phyloP scores from a whole-genome alignment of 2,329 filamentous ascomycete species.

The Colletotrichum sansevieriae region DNA sequence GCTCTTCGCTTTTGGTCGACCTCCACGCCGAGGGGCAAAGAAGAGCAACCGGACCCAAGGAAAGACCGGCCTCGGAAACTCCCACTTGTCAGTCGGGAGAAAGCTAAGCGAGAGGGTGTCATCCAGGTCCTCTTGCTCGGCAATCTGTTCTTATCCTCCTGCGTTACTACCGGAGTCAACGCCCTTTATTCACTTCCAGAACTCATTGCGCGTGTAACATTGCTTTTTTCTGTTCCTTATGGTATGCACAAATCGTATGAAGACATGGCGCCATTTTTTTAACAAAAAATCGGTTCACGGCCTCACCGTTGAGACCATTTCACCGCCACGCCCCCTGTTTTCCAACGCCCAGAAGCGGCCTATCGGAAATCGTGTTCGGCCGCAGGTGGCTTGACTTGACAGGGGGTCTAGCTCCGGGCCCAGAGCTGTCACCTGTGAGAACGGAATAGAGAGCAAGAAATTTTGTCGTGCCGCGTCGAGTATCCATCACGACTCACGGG shows the following conservation, averaged over 20 bases:
- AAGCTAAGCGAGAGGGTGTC: too few relatives aligned
- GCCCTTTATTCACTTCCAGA: slow-evolving; percentile 15
- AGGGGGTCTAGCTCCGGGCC: slow-evolving; percentile 2
- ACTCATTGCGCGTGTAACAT: background rate
- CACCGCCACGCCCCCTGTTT: slow-evolving; percentile 4
- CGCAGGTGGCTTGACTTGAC: slow-evolving; percentile 25
- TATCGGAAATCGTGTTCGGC: slow-evolving; percentile 19
- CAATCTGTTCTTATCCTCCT: slow-evolving; percentile 6
- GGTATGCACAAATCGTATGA: slow-evolving; percentile 31
- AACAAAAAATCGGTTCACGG: slow-evolving; percentile 13
- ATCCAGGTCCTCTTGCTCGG: slow-evolving; percentile 3
- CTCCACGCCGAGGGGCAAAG: too few relatives aligned
- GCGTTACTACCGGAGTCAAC: background rate
- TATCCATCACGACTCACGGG: too few relatives aligned
- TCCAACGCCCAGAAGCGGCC: slow-evolving; percentile 21
- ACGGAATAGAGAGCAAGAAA: background rate
- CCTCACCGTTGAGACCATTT: slow-evolving; percentile 12
- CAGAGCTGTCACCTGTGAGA: background rate
- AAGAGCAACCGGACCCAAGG: too few relatives aligned
- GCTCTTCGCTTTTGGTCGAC: too few relatives aligned
- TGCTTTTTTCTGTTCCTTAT: background rate
- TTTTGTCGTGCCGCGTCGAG: too few relatives aligned
- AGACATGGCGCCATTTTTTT: slow-evolving; percentile 1
- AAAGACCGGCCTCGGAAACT: too few relatives aligned
- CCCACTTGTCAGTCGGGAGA: too few relatives aligned